Conservation (phyloP, 2,329 filamentous ascomycete genomes). For the Stachybotrys echinatus region DNA sequence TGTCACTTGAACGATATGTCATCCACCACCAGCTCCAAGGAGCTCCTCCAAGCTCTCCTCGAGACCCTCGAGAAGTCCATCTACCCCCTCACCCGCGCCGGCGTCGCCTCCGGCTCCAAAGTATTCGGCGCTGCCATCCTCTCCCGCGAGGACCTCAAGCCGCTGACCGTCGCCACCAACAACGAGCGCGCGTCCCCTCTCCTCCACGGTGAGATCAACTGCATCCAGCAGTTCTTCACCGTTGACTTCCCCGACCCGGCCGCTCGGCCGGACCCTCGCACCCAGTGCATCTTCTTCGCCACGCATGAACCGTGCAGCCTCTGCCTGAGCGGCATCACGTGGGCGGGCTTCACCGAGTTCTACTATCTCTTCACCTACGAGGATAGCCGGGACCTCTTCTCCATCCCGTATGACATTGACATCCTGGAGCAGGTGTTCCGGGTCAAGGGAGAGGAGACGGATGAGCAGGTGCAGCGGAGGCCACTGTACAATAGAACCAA, state of each 20-base stretch:
- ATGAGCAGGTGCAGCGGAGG: constrained; percentile 28
- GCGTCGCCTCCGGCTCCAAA: constrained; percentile 48
- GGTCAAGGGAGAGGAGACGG: constrained; percentile 35
- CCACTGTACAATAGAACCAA: constrained; percentile 51
- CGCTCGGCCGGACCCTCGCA: constrained; percentile 29
- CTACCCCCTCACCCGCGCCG: constrained; percentile 43
- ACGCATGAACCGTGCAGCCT: constrained; percentile 56
- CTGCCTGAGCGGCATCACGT: constrained; percentile 52
- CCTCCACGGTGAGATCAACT: constrained; percentile 56
- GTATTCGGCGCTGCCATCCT: constrained; percentile 53
- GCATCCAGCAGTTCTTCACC: constrained; percentile 53
- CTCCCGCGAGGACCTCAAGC: constrained; percentile 29
- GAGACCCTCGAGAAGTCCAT: constrained; percentile 38
- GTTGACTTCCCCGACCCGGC: constrained; percentile 24
- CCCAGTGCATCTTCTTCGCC: constrained; percentile 51
- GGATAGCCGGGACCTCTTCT: constrained; percentile 50
- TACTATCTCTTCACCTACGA: constrained; percentile 57
- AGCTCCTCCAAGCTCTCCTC: constrained; percentile 34
- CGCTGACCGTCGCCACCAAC: constrained; percentile 48
- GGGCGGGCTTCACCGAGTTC: constrained; percentile 51
- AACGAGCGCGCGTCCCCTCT: constrained; percentile 49
- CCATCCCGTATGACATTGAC: constrained; percentile 52
- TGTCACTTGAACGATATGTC: background rate
- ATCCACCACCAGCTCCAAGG: constrained; percentile 3
- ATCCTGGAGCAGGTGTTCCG: constrained; percentile 52